Base-by-base conservation (phyloP, 78 protist genomes). In the Monosiga brevicollis region DNA sequence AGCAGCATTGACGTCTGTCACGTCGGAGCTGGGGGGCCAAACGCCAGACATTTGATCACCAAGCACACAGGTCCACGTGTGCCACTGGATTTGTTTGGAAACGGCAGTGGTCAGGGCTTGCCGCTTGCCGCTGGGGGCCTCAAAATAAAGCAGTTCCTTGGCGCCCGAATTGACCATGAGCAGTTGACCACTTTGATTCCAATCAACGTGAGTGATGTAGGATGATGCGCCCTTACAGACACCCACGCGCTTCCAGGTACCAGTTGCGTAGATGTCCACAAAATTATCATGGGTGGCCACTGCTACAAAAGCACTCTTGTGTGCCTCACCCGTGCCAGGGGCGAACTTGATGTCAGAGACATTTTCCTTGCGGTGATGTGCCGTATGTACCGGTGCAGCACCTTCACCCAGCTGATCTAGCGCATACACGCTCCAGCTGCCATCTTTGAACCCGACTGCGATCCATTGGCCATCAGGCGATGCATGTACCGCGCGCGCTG, bases 21-120 rank as follows among this genome's bases (percentile, higher is more conserved):
- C 40, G 62, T 86, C 89, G 73, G 73, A 24, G 29, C 24, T 1
- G 78, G 38, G 26, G 26, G 90, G 90, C 83, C 82, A 87, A 2
- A 87, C 49, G 26, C 90, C 90, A n/a, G 79, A 34, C 37, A 87
- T 75, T 11, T 0, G 15, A 76, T 42, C 15, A 0, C 86, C 84
- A 24, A 86, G 80, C 22, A 86, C 43, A 20, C 55, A 79, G 72
- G 83, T 81, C 54, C 42, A 42, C 42, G 80, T 76, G 40, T 71
- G 78, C 89, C 89, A 86, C 80, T 49, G 54, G 54, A 70, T n/a
- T 15, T 80, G 37, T 3, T 0, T 15, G 29, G 34, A 1, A 0
- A 10, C 81, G 38, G 6, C 20, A 34, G 35, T 9, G 22, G 55
- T 26, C 32, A 39, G 6, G 40, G 80, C 26, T 20, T 0, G 62